Evolutionary conservation across 495 filamentous ascomycete species (phyloP), one percentile per base, ranked within the genome.

Genomic region (Aspergillus conjunctus): DNA sequence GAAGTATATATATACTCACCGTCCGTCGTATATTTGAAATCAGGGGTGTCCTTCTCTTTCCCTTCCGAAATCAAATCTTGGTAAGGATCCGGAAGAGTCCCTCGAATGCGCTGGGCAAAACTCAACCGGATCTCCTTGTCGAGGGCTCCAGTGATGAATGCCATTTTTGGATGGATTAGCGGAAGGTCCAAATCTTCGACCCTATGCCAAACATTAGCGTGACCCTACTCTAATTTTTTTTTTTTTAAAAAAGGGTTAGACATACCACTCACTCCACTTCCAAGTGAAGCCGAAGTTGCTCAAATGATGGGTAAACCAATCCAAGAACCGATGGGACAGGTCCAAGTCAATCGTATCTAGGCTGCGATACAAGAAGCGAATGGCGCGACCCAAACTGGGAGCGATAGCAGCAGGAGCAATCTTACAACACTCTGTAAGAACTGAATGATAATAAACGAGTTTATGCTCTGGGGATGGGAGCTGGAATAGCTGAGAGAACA

Each of bases 231-330:
- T n/a, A n/a, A n/a, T n/a, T n/a, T n/a, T n/a, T n/a, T n/a, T n/a
- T n/a, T n/a, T 46, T 46, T 46, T 17, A 46, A n/a, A n/a, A 48
- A 4, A 20, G 17, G 1, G 61, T 60, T 34, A 33, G 30, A 72
- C 81, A 72, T 69, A 87, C 94, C 94, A 99, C 77, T 99, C 94
- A 18, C 88, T 88, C 94, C 94, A 99, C 76, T 98, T 98, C 94
- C 94, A 99, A 4, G 95, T 94, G 67, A 98, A 99, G 41, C 96
- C 94, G 67, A 98, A 99, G 76, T 99, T 99, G 73, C 92, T 96
- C 65, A 99, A 71, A 77, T 99, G 94, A 68, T 99, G 95, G 14
- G 93, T 83, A 67, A 99, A 99, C 94, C 94, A 99, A 71, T 98
- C 94, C 68, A 95, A 79, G 75, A 97, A 98, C 15, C 94, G 87